Evolutionary conservation across 2,329 filamentous ascomycete species (phyloP).

Genomic region (Pyrenophora seminiperda): DNA sequence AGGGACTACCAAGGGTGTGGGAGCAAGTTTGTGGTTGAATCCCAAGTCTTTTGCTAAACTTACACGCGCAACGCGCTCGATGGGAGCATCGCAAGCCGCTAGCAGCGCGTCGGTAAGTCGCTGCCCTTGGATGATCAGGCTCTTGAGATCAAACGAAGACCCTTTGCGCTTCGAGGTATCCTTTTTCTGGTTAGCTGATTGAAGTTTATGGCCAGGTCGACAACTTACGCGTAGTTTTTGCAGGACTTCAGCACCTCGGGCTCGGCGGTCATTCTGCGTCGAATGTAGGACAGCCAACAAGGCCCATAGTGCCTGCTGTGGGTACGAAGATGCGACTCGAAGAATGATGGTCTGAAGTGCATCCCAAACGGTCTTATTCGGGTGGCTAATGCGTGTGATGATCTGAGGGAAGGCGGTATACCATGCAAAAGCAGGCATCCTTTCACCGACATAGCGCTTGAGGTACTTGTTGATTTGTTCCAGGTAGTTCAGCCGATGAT

Average conservation of each 20-base stretch:
- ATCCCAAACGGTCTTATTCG: constrained; percentile 76
- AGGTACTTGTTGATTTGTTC: constrained; percentile 66
- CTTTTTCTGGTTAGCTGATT: constrained; percentile 47
- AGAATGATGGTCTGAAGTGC: constrained; percentile 78
- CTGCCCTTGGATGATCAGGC: constrained; percentile 77
- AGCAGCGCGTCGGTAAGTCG: constrained; percentile 83
- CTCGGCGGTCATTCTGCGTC: constrained; percentile 70
- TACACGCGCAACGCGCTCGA: constrained; percentile 74
- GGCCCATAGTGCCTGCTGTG: constrained; percentile 90
- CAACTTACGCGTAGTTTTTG: constrained; percentile 47
- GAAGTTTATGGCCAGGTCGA: constrained; percentile 8
- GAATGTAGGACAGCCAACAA: constrained; percentile 86
- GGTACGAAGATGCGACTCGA: constrained; percentile 84
- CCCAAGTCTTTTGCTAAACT: constrained; percentile 77
- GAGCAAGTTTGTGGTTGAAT: constrained; percentile 82
- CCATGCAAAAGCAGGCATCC: constrained; percentile 76
- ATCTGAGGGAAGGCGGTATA: constrained; percentile 89
- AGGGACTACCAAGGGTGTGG: constrained; percentile 85
- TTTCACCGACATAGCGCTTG: constrained; percentile 72
- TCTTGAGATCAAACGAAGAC: constrained; percentile 67
- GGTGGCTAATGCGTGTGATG: constrained; percentile 92
- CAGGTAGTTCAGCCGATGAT: constrained; percentile 36
- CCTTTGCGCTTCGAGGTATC: constrained; percentile 59
- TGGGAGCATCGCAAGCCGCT: constrained; percentile 75
- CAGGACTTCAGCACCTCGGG: constrained; percentile 55